Conservation (phyloP, 163 green algal genomes). For the Chloromonas sp. region DNA sequence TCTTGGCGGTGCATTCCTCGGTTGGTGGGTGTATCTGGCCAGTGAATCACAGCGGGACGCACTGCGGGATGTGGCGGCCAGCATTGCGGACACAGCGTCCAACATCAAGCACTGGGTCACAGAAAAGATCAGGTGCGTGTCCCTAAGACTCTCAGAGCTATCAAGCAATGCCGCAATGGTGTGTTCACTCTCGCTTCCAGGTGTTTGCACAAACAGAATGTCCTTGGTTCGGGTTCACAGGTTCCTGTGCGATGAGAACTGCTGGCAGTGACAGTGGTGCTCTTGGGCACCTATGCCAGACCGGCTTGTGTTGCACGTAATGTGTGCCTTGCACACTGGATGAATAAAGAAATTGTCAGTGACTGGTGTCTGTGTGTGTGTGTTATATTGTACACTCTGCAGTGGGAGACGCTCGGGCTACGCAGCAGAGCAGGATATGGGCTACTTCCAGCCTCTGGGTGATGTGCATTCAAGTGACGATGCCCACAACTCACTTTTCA, state of each 20-base stretch:
- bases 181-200: too few relatives aligned
- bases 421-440: background rate
- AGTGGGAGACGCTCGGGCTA: background rate
- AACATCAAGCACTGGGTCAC: background rate
- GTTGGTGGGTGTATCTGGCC: conserved; percentile 32
- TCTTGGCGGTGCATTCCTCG: conserved; percentile 4
- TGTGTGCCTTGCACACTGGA: too few relatives aligned
- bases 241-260: too few relatives aligned
- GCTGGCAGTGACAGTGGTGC: too few relatives aligned
- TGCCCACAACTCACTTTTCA: background rate
- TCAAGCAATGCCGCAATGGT: too few relatives aligned
- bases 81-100: background rate
- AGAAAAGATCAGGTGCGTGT: conserved; percentile 2
- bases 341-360: too few relatives aligned
- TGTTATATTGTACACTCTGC: background rate
- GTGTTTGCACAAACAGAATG: too few relatives aligned
- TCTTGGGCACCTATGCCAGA: too few relatives aligned
- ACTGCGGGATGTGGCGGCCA: background rate
- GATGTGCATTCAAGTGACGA: background rate
- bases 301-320: too few relatives aligned
- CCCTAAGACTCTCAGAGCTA: too few relatives aligned
- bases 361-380: background rate
- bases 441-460: conserved; percentile 1
- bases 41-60: conserved; percentile 11
- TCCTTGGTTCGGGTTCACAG: too few relatives aligned